Evolutionary conservation across 768 basidiomycete species (phyloP).

Genomic region (Naganishia onofrii): DNA sequence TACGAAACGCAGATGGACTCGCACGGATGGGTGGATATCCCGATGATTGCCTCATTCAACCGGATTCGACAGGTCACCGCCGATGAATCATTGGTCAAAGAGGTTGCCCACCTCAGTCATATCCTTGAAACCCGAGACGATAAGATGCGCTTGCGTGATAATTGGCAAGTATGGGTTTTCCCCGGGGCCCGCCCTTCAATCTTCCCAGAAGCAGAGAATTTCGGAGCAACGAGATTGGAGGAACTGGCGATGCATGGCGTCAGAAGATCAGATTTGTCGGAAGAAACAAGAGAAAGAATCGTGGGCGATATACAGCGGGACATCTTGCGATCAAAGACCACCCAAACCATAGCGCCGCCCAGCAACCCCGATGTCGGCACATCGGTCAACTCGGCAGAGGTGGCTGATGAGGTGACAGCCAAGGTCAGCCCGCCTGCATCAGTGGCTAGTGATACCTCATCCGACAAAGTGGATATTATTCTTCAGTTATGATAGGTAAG

Average conservation of each 20-base stretch:
- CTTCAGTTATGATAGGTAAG: not conserved
- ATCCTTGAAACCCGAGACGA: slow-evolving; percentile 66
- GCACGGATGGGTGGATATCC: slow-evolving; percentile 78
- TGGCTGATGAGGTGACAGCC: not conserved
- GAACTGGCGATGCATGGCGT: slow-evolving; percentile 11
- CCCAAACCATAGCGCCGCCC: not conserved
- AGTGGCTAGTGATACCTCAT: slow-evolving; percentile 20
- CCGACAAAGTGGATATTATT: slow-evolving; percentile 30
- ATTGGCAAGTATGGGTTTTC: slow-evolving; percentile 64
- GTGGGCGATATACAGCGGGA: slow-evolving; percentile 32
- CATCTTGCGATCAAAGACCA: slow-evolving; percentile 24
- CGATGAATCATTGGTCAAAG: slow-evolving; percentile 61
- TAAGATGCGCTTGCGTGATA: slow-evolving; percentile 65
- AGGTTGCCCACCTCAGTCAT: slow-evolving; percentile 66
- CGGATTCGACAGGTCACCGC: slow-evolving; percentile 68
- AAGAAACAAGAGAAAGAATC: slow-evolving; percentile 26
- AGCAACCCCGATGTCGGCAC: slow-evolving; percentile 4
- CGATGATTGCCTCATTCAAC: slow-evolving; percentile 80
- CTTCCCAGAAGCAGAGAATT: slow-evolving; percentile 25
- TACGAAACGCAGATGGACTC: slow-evolving; percentile 72
- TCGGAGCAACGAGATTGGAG: not conserved
- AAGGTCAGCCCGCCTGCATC: slow-evolving; percentile 28
- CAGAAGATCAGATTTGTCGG: slow-evolving; percentile 14
- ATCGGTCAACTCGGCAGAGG: slow-evolving; percentile 1
- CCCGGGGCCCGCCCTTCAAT: slow-evolving; percentile 60